Percentiles rank a stretch among this genome's conserved stretches.
These are phyloP conservation scores for Malassezia dermatis DNA, from an alignment of 1,284 basidiomycete genomes.

Conservation along the genomic window DNA sequence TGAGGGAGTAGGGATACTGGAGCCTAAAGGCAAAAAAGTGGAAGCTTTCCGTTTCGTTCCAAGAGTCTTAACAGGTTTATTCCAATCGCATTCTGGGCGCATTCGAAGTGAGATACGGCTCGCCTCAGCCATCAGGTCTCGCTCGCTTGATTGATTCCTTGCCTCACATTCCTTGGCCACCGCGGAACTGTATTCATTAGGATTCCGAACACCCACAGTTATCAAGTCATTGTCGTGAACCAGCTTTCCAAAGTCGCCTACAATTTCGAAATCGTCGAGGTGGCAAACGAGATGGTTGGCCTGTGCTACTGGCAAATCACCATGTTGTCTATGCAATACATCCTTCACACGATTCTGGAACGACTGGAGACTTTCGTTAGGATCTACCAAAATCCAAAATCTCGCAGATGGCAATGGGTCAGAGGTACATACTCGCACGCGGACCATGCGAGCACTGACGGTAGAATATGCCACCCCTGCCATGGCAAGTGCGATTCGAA, in stretches of 20 bases:
- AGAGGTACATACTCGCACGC: constrained; percentile 17
- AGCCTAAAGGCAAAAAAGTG: not conserved
- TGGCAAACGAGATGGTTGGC: not conserved
- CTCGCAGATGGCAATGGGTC: constrained; percentile 21
- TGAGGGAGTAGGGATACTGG: not conserved
- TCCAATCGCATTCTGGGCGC: constrained; percentile 1
- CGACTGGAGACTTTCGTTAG: constrained; percentile 2
- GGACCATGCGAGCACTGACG: not conserved
- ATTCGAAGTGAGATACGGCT: constrained; percentile 8
- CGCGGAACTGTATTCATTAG: not conserved
- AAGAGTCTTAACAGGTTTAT: not conserved
- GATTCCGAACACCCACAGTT: not conserved
- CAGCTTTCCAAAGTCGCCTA: constrained; percentile 16
- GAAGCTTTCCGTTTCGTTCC: not conserved
- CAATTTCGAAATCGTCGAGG: not conserved
- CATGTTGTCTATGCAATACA: constrained; percentile 4
- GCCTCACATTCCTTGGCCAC: not conserved
- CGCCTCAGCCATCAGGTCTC: constrained; percentile 11
- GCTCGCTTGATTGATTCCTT: not conserved
- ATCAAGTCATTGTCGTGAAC: constrained; percentile 23
- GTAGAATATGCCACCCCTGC: not conserved
- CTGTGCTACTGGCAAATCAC: not conserved
- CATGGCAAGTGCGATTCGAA: not conserved
- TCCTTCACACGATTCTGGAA: constrained; percentile 16
- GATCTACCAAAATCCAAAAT: constrained; percentile 22